A percentile compares a stretch with the other conserved stretches of the same genome.
These are phyloP conservation scores for Serendipita sp. DNA, from an alignment of 768 basidiomycete species.

Conservation along the genomic window DNA sequence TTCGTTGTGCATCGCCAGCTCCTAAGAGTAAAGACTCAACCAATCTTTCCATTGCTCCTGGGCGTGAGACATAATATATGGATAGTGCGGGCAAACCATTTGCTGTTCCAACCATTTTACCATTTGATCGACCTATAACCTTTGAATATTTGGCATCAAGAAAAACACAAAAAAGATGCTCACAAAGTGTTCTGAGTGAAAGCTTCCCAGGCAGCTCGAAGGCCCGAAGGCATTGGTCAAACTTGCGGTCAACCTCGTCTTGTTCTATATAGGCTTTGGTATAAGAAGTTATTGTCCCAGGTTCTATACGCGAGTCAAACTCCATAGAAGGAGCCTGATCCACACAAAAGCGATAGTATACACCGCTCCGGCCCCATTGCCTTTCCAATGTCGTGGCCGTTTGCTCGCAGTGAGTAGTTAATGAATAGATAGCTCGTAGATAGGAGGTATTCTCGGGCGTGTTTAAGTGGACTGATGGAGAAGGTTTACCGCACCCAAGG, in stretches of 20 bases:
- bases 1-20: not conserved
- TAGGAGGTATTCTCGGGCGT: not conserved
- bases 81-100: not conserved
- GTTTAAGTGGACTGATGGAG: not conserved
- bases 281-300: not conserved
- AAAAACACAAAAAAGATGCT: not conserved
- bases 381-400: not conserved
- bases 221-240: not conserved
- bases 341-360: not conserved
- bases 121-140: not conserved
- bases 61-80: not conserved
- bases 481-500: not conserved
- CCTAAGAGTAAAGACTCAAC: not conserved
- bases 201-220: not conserved
- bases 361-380: not conserved
- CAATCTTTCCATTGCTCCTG: not conserved
- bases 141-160: not conserved
- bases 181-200: not conserved
- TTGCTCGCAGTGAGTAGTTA: not conserved
- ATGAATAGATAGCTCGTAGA: not conserved
- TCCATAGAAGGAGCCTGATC: not conserved
- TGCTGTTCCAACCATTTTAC: not conserved
- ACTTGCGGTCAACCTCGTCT: not conserved
- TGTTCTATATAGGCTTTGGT: not conserved
- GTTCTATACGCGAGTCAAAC: not conserved